Evolutionary conservation across 306 rosid genomes (phyloP).

Genomic region (Castanea sativa): DNA sequence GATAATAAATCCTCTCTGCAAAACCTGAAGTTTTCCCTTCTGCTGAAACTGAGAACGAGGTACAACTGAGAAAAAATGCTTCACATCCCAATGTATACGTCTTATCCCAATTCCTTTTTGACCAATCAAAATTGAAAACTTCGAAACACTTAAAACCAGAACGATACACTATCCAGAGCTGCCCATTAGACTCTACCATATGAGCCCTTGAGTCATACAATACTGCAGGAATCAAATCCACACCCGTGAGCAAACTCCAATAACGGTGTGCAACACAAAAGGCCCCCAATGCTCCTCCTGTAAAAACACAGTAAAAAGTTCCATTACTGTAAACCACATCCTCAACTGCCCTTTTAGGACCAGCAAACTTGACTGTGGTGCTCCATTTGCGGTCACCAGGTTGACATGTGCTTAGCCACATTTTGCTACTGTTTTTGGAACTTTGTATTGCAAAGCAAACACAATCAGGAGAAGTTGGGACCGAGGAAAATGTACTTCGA

Average conservation of each 20-base stretch:
- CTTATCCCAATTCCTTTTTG: neutral
- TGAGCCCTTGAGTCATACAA: neutral
- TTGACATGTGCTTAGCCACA: neutral
- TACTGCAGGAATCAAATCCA: neutral
- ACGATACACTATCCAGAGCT: neutral
- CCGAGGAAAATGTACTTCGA: slow-evolving; percentile 2
- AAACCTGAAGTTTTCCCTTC: neutral
- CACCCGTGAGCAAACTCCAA: neutral
- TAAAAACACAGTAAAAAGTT: neutral
- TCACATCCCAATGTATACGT: neutral
- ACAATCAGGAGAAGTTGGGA: neutral
- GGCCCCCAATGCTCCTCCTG: neutral
- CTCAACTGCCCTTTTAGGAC: neutral
- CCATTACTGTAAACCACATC: slow-evolving; percentile 4
- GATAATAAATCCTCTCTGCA: neutral
- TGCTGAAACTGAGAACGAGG: neutral
- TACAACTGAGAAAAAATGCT: neutral
- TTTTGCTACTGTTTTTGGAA: neutral
- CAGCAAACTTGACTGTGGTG: neutral
- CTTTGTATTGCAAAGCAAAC: neutral
- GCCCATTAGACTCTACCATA: neutral
- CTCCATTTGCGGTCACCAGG: neutral
- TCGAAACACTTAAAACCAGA: neutral
- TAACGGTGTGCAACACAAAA: neutral
- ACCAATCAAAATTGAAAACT: neutral